phyloP scores from a whole-genome alignment of 306 rosid genomes.

The Carpinus fangiana region DNA sequence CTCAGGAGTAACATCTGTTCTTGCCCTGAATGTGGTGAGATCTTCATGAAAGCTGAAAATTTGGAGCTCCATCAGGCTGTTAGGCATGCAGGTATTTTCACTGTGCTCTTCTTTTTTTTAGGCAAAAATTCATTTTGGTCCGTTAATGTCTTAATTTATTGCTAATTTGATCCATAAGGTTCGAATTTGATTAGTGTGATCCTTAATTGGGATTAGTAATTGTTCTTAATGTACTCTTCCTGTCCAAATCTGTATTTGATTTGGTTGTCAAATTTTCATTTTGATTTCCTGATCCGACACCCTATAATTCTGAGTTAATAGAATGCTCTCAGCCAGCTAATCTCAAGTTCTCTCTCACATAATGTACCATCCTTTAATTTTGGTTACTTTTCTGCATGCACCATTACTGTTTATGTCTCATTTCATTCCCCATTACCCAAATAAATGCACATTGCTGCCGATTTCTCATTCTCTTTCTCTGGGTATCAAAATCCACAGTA shows the following conservation, averaged over 20 bases:
- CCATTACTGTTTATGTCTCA: neutral
- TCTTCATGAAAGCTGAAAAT: slow-evolving; percentile 79
- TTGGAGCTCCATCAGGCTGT: slow-evolving; percentile 82
- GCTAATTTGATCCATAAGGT: too few species aligned
- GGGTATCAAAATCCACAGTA: slow-evolving; percentile 43
- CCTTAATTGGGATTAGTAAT: too few species aligned
- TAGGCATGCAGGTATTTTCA: slow-evolving; percentile 78
- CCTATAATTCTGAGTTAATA: neutral
- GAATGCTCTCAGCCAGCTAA: neutral
- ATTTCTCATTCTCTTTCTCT: neutral
- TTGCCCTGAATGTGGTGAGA: slow-evolving; percentile 89
- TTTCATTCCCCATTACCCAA: neutral
- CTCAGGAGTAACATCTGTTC: slow-evolving; percentile 72
- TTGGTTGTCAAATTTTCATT: too few species aligned
- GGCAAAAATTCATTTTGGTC: neutral
- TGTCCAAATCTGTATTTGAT: too few species aligned
- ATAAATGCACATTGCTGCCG: neutral
- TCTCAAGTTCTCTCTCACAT: neutral
- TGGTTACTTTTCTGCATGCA: neutral
- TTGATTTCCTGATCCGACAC: too few species aligned
- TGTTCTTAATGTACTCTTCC: too few species aligned
- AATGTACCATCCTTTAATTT: neutral
- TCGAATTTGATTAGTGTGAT: too few species aligned
- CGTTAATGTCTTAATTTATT: neutral
- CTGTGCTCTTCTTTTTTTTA: neutral